Base-by-base conservation (phyloP, 352 stramenopile genomes). In the Phytophthora colocasiae region DNA sequence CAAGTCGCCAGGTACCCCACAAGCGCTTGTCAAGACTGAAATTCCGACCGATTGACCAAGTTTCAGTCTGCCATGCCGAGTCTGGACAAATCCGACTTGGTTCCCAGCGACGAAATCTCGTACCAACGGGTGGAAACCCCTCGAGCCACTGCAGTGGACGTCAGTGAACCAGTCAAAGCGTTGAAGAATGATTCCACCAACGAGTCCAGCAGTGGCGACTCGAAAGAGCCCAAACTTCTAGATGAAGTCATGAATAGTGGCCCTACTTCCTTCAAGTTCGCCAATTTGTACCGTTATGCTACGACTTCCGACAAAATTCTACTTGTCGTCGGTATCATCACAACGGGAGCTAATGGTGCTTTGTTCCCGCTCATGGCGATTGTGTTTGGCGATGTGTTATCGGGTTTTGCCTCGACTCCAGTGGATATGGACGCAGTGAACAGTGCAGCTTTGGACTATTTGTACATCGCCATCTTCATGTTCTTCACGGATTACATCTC, bases 331-430 rank as follows among this genome's bases (percentile, higher is more conserved):
- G 73, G 71, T 0, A 26, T 79, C 12, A 15, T 77, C 41, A 60
- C 60, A 22, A 53, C 71, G 6, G 58, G 50, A 3, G 57, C 54
- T 4, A 85, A 85, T 39, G 77, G 78, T 36, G 67, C 64, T 8
- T 43, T 80, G 38, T 78, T 84, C 52, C 78, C 78, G 8, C 58
- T 74, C 34, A 84, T 87, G 78, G 74, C 73, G 1, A 58, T 84
- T 15, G 57, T 86, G 2, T 81, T 86, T 57, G 77, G 75, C 17
- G 29, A 86, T 19, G 72, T 59, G 6, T 44, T 85, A 17, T 54
- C 59, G 5, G 68, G 43, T 6, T 87, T 85, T 38, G 26, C 48
- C 10, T 19, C n/a, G 10, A 63, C 41, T 0, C 68, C 76, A 0
- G 59, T 83, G 24, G 69, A 87, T 27, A 58, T 73, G 48, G 39